phyloP scores from a whole-genome alignment of 179 eudicot species.

The Silene noctiflora region DNA sequence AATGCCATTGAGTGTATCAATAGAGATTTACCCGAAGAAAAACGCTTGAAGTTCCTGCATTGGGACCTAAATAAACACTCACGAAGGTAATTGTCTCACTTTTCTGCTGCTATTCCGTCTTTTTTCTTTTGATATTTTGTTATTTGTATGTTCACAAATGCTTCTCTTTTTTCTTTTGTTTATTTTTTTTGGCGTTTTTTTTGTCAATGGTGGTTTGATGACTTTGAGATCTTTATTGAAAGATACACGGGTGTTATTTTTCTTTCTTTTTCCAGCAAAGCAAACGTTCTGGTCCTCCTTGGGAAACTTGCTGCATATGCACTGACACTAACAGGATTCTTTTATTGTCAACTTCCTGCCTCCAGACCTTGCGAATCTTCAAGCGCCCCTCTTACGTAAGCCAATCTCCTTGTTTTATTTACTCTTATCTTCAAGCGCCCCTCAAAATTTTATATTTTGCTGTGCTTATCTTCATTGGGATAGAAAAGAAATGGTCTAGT shows the following conservation, averaged over 20 bases:
- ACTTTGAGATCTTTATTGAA: constrained; percentile 2
- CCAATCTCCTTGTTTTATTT: constrained; percentile 8
- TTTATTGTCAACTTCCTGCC: constrained; percentile 65
- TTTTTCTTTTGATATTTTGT: neutral
- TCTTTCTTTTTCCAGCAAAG: constrained; percentile 44
- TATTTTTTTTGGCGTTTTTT: no score
- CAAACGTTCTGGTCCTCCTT: constrained; percentile 59
- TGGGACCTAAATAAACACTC: constrained; percentile 87
- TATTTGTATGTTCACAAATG: neutral
- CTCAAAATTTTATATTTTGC: neutral
- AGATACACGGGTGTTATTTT: constrained; percentile 6
- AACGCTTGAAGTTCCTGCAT: constrained; percentile 74
- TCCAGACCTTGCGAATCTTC: constrained; percentile 36
- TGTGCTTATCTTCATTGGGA: neutral
- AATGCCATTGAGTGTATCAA: constrained; percentile 80
- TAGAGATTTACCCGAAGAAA: constrained; percentile 67
- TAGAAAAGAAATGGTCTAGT: constrained; percentile 2
- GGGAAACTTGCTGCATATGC: constrained; percentile 82
- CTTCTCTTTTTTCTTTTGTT: neutral
- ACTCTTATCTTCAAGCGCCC: neutral
- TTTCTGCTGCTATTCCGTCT: constrained; percentile 7
- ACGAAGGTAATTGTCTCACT: constrained; percentile 44
- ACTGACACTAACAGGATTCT: constrained; percentile 71
- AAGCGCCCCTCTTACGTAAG: constrained; percentile 49
- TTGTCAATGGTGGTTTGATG: neutral